Evolutionary conservation across 164 flowering plant genomes (phyloP).

Genomic region (Sedum album): DNA sequence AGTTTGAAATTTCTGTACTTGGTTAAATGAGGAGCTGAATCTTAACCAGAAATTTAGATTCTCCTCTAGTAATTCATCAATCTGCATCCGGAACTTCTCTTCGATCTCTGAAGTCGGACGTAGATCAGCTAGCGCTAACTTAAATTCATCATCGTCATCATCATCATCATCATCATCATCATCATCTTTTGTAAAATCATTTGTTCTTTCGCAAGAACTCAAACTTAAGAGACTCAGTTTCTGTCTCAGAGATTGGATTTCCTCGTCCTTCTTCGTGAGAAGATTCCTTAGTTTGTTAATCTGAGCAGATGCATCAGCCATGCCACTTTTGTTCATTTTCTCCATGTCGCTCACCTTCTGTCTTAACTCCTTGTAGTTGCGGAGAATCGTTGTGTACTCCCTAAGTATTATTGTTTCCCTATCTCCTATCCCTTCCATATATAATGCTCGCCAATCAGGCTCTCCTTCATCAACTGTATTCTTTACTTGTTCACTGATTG

Average conservation of each 20-base stretch:
- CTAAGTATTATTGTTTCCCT: constrained; percentile 31
- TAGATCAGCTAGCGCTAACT: constrained; percentile 17
- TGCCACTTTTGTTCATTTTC: constrained; percentile 23
- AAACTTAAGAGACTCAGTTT: constrained; percentile 26
- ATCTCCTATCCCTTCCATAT: constrained; percentile 34
- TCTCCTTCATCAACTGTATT: constrained; percentile 20
- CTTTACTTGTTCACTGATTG: not conserved
- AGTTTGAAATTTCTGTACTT: constrained; percentile 54
- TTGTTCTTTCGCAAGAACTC: constrained; percentile 11
- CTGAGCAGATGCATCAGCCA: constrained; percentile 28
- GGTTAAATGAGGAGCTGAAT: constrained; percentile 49
- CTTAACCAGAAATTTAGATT: constrained; percentile 63
- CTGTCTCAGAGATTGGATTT: constrained; percentile 34
- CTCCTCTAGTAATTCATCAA: constrained; percentile 60
- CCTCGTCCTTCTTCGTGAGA: constrained; percentile 43
- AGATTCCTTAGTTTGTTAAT: constrained; percentile 15
- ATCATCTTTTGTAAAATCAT: constrained; percentile 8
- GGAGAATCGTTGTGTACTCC: constrained; percentile 46
- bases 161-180: constrained; percentile 12
- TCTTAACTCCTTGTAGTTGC: constrained; percentile 48
- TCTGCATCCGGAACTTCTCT: constrained; percentile 42
- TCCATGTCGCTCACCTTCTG: constrained; percentile 39
- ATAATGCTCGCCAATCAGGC: constrained; percentile 51
- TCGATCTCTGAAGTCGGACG: constrained; percentile 28
- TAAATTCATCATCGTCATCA: constrained; percentile 16